A percentile compares a stretch with the other conserved stretches of the same genome.
phyloP scores from a whole-genome alignment of 2,329 filamentous ascomycete species.

The Stenocarpella maydis region DNA sequence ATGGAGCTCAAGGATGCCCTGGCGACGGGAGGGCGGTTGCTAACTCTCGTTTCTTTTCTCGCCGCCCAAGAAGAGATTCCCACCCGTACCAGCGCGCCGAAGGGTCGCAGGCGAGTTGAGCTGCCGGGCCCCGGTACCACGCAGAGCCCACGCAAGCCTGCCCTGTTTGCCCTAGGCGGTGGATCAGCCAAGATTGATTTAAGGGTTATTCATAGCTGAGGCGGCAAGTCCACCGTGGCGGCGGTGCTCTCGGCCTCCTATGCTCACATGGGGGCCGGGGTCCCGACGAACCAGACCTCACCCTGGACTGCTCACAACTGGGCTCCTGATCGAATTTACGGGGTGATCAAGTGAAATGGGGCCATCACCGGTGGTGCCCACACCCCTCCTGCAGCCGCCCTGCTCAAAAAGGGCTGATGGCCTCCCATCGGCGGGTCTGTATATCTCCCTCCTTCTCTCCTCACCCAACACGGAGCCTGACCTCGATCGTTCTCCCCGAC shows the following conservation, averaged over 20 bases:
- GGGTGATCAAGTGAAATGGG: conserved; percentile 34
- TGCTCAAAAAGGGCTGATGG: conserved; percentile 34
- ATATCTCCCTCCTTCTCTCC: conserved; percentile 34
- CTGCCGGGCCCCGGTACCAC: conserved; percentile 17
- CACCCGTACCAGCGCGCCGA: conserved; percentile 26
- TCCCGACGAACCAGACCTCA: conserved; percentile 24
- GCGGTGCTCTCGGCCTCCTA: conserved; percentile 28
- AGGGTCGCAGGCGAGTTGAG: conserved; percentile 23
- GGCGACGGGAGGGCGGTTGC: conserved; percentile 24
- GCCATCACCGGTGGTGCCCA: conserved; percentile 29
- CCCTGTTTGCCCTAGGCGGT: conserved; percentile 25
- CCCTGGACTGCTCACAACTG: conserved; percentile 30
- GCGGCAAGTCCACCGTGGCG: conserved; percentile 30
- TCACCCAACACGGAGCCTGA: conserved; percentile 34
- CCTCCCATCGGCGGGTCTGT: conserved; percentile 28
- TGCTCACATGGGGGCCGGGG: conserved; percentile 20
- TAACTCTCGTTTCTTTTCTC: conserved; percentile 25
- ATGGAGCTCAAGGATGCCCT: conserved; percentile 25
- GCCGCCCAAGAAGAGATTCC: conserved; percentile 20
- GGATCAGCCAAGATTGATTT: conserved; percentile 27
- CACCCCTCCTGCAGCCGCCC: conserved; percentile 32
- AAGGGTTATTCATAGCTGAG: conserved; percentile 33
- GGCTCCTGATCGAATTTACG: conserved; percentile 35
- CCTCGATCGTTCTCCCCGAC: conserved; percentile 34
- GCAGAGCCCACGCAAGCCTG: conserved; percentile 23